Evolutionary conservation across 2,329 filamentous ascomycete species (phyloP).

Genomic region (Aspergillus sojae): DNA sequence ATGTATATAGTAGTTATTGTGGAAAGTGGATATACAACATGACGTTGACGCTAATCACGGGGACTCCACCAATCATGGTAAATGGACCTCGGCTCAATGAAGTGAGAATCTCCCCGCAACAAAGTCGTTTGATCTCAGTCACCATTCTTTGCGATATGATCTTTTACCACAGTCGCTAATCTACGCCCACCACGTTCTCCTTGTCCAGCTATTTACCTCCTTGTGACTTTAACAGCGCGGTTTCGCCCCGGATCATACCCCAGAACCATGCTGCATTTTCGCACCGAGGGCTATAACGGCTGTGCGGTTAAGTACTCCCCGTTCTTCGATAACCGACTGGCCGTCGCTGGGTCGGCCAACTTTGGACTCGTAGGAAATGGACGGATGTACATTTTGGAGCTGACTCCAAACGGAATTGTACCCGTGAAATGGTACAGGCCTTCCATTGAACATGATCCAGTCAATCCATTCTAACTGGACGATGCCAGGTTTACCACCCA

Average conservation of each 20-base stretch:
- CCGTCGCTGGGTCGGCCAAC: constrained; percentile 88
- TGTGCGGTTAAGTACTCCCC: constrained; percentile 98
- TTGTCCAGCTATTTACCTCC: neutral
- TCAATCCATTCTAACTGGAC: constrained; percentile 6
- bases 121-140: neutral
- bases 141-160: neutral
- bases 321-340: constrained; percentile 93
- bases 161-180: neutral
- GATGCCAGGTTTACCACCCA: constrained; percentile 83
- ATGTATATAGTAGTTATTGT: too few species aligned
- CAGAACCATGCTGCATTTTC: constrained; percentile 81
- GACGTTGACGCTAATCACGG: neutral
- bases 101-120: neutral
- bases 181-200: neutral
- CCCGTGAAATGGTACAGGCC: constrained; percentile 75
- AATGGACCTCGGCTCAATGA: neutral
- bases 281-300: constrained; percentile 90
- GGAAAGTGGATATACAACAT: neutral
- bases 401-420: constrained; percentile 81
- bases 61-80: neutral
- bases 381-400: constrained; percentile 77
- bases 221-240: neutral
- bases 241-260: neutral
- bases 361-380: constrained; percentile 98
- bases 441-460: neutral